Base-by-base conservation (phyloP, 2,329 filamentous ascomycete species). In the Rhynchosporium graminicola region DNA sequence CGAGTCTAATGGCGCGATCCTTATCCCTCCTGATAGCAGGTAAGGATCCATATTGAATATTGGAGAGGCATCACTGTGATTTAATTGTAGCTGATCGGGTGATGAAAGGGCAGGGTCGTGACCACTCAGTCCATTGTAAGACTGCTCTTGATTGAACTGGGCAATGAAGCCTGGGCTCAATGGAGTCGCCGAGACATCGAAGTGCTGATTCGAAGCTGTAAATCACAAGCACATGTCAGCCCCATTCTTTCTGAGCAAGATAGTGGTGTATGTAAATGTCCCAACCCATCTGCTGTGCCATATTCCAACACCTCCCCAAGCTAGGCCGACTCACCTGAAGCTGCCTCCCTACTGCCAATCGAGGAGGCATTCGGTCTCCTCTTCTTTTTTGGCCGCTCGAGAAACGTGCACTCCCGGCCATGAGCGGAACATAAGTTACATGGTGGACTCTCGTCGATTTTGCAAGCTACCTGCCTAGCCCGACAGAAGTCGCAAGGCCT, bases 401-500 rank as follows among this genome's bases (percentile, higher is more conserved):
- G 71, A 65, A 80, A 80, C 3, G 78, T 80, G 67, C 78, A 80
- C 36, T 77, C 73, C 42, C 75, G 76, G 63, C 74, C 74, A 63
- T 79, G 77, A 8, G 76, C 72, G n/a, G 74, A 69, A 61, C 78
- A 80, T 8, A 79, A 69, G 58, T 77, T 75, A 63, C 78, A 80
- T 5, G 78, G 78, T 15, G 78, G 78, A 13, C 71, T 65, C 8
- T 64, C 68, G 29, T 79, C 77, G 48, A 80, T 76, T 61, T 78
- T 77, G 65, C 78, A 80, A 9, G 78, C 78, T 0, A 78, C 76
- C 66, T 80, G 78, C 61, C 78, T 75, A 20, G 76, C 77, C 10
- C 77, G 74, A 64, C 78, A 80, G 67, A 79, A 79, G 66, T 80
- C 78, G 69, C 78, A 80, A 4, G 78, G 78, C 45, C 78, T 71